phyloP scores from a whole-genome alignment of 495 filamentous ascomycete species.

The Parathielavia appendiculata region DNA sequence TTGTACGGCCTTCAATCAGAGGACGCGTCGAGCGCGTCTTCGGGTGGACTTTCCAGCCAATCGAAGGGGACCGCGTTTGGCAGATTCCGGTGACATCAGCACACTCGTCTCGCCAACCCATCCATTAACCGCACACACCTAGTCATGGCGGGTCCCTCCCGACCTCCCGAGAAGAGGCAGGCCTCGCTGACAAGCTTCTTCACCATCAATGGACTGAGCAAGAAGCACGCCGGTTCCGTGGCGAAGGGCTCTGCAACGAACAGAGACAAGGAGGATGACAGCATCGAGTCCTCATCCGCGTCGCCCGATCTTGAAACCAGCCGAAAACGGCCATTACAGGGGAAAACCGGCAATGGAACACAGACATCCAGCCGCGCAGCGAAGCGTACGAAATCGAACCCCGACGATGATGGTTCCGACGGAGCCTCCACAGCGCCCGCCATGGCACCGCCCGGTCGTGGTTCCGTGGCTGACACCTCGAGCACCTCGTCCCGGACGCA shows the following conservation, averaged over 20 bases:
- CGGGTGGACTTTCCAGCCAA: neutral
- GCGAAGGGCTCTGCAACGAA: slow-evolving; percentile 13
- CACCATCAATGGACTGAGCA: slow-evolving; percentile 38
- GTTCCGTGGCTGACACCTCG: slow-evolving; percentile 6
- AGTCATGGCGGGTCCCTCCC: slow-evolving; percentile 38
- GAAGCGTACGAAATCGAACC: slow-evolving; percentile 40
- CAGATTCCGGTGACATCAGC: slow-evolving; percentile 25
- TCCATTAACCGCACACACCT: neutral
- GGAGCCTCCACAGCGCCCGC: slow-evolving; percentile 9
- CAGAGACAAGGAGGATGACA: neutral
- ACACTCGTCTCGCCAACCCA: neutral
- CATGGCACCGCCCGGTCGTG: slow-evolving; percentile 5
- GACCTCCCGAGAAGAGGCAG: slow-evolving; percentile 56
- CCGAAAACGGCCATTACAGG: slow-evolving; percentile 45
- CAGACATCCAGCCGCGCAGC: slow-evolving; percentile 28
- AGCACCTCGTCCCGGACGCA: slow-evolving; percentile 35
- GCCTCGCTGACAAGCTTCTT: slow-evolving; percentile 86
- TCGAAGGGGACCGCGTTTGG: neutral
- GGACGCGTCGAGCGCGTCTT: slow-evolving; percentile 15
- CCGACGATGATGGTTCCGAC: slow-evolving; percentile 22
- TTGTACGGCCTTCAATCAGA: slow-evolving; percentile 11
- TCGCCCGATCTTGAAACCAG: slow-evolving; percentile 17
- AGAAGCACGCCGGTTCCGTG: slow-evolving; percentile 14
- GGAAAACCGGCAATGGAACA: slow-evolving; percentile 38
- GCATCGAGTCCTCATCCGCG: neutral